Percentiles rank a stretch among this genome's conserved stretches.
Evolutionary conservation across 2,329 filamentous ascomycete genomes (phyloP).

Genomic region (Colletotrichum limetticola): DNA sequence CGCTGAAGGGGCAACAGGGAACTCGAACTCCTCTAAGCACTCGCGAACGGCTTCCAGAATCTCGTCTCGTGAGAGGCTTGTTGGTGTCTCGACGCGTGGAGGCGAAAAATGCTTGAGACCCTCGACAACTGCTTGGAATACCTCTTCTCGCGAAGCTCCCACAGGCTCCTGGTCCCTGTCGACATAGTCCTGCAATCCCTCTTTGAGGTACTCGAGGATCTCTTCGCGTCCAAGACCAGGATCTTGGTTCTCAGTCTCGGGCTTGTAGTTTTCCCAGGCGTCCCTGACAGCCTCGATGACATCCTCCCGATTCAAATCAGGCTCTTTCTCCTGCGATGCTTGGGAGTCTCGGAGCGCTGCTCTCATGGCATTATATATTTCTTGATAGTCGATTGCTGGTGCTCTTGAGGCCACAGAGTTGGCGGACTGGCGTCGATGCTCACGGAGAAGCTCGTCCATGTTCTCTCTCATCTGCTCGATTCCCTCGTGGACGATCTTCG

Average conservation of each 20-base stretch:
- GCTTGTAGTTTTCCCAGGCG: conserved; percentile 94
- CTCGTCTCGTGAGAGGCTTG: conserved; percentile 81
- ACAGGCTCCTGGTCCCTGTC: conserved; percentile 62
- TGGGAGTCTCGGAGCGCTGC: conserved; percentile 76
- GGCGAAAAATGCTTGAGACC: conserved; percentile 84
- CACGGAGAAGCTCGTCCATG: conserved; percentile 81
- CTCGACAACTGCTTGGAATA: conserved; percentile 86
- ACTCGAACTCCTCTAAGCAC: conserved; percentile 87
- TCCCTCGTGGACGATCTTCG: conserved; percentile 81
- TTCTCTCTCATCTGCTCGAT: conserved; percentile 86
- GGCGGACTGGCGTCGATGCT: conserved; percentile 77
- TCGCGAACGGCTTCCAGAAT: conserved; percentile 86
- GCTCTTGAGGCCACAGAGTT: conserved; percentile 71
- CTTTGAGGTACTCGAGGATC: conserved; percentile 84
- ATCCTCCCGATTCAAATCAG: conserved; percentile 78
- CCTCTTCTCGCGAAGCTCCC: conserved; percentile 82
- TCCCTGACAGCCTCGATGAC: conserved; percentile 89
- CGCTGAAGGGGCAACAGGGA: conserved; percentile 70
- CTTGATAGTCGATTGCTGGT: conserved; percentile 77
- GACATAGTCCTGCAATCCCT: conserved; percentile 83
- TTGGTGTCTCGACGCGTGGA: conserved; percentile 76
- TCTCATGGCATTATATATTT: conserved; percentile 87
- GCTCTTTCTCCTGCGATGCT: conserved; percentile 55
- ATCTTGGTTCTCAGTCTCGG: conserved; percentile 90
- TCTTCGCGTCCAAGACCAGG: conserved; percentile 92